A percentile compares a stretch with the other conserved stretches of the same genome.
Evolutionary conservation across 73 alveolate species (phyloP).

Genomic region (Effrenium voratum): DNA sequence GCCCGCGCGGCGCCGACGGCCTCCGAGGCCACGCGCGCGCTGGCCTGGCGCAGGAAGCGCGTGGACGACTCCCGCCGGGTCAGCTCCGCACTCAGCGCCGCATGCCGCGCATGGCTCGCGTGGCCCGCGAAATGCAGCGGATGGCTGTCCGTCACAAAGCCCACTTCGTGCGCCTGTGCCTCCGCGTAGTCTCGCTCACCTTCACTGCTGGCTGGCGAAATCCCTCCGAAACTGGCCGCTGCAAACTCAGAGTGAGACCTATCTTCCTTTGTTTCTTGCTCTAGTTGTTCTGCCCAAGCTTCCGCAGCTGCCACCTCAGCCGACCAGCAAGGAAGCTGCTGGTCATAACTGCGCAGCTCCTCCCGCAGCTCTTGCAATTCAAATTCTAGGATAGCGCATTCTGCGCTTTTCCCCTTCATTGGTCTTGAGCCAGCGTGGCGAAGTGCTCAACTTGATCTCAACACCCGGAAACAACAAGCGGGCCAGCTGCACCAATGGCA

Average conservation of each 20-base stretch:
- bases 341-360: slow-evolving; percentile 56
- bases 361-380: slow-evolving; percentile 47
- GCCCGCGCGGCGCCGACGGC: neutral
- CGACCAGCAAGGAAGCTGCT: slow-evolving; percentile 82
- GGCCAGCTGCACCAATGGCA: slow-evolving; percentile 31
- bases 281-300: slow-evolving; percentile 36
- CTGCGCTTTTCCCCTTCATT: too few species aligned
- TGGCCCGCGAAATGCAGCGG: too few species aligned
- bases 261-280: neutral
- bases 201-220: slow-evolving; percentile 61
- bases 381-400: slow-evolving; percentile 46
- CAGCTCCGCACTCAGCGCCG: slow-evolving; percentile 24
- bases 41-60: slow-evolving; percentile 23
- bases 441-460: neutral
- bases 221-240: neutral
- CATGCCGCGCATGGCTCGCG: neutral
- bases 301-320: slow-evolving; percentile 67
- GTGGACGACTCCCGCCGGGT: slow-evolving; percentile 22
- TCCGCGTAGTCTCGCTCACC: slow-evolving; percentile 51
- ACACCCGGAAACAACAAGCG: neutral
- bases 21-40: neutral
- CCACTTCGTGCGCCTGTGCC: slow-evolving; percentile 47
- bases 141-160: too few species aligned
- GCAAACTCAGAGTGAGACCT: neutral
- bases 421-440: too few species aligned